phyloP scores from a whole-genome alignment of 2,329 filamentous ascomycete species.

The Aureobasidium sp. region DNA sequence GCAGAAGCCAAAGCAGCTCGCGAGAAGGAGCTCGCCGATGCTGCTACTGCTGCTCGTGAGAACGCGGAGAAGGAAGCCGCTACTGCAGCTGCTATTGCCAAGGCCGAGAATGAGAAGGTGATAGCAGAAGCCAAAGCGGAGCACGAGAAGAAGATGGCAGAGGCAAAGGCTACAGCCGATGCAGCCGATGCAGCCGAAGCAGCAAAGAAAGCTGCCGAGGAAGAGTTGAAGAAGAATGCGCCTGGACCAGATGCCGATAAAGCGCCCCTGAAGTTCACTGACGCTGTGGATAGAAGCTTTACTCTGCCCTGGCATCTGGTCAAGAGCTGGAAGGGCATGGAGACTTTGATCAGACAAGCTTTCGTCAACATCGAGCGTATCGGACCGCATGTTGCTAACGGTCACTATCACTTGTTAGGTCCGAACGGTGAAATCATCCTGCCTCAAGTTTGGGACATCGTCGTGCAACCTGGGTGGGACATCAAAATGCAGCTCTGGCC shows the following conservation, averaged over 20 bases:
- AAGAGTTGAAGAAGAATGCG: constrained; percentile 37
- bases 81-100: constrained; percentile 20
- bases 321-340: constrained; percentile 51
- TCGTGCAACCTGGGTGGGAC: constrained; percentile 39
- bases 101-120: constrained; percentile 37
- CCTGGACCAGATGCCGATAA: constrained; percentile 50
- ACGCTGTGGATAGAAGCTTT: constrained; percentile 84
- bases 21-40: constrained; percentile 30
- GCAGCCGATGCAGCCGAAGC: constrained; percentile 43
- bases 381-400: constrained; percentile 35
- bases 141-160: constrained; percentile 45
- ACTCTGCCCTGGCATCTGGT: constrained; percentile 84
- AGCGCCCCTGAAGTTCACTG: constrained; percentile 78
- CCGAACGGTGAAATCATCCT: constrained; percentile 42
- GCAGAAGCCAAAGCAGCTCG: constrained; percentile 39
- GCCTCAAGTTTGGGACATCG: constrained; percentile 40
- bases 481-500: constrained; percentile 44
- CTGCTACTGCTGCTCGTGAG: constrained; percentile 36
- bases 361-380: constrained; percentile 39
- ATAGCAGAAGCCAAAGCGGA: constrained; percentile 27
- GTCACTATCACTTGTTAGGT: constrained; percentile 39
- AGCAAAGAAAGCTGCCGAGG: constrained; percentile 39
- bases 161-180: constrained; percentile 41
- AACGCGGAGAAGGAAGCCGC: constrained; percentile 30
- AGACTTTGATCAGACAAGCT: constrained; percentile 40